Evolutionary conservation across 163 green algal genomes (phyloP).

Genomic region (Scenedesmus sp.): DNA sequence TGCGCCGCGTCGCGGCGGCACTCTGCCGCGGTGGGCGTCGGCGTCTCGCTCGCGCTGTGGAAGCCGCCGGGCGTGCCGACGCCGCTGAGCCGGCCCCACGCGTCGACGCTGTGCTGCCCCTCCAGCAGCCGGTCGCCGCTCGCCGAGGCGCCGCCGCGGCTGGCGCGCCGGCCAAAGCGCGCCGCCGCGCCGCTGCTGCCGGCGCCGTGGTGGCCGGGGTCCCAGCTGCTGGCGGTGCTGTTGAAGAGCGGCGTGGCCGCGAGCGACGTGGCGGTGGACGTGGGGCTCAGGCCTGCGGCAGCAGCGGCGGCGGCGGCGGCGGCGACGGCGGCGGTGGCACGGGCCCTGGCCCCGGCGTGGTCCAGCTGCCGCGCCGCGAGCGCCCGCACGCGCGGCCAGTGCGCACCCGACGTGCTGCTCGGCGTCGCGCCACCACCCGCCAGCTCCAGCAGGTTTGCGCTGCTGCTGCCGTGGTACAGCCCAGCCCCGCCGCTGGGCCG

Average conservation of each 20-base stretch:
- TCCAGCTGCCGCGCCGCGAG: not conserved
- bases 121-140: not conserved
- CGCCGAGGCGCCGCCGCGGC: not conserved
- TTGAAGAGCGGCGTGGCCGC: too few species aligned
- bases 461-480: slow-evolving; percentile 23
- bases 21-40: not conserved
- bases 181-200: too few species aligned
- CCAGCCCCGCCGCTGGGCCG: slow-evolving; percentile 4
- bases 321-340: not conserved
- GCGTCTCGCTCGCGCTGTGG: slow-evolving; percentile 12
- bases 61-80: not conserved
- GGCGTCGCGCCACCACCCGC: slow-evolving; percentile 3
- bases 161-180: not conserved
- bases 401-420: slow-evolving; percentile 20
- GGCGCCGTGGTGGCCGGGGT: too few species aligned
- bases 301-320: too few species aligned
- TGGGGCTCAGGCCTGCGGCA: slow-evolving; percentile 12
- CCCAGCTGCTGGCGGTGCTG: too few species aligned
- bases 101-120: slow-evolving; percentile 4
- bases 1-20: too few species aligned
- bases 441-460: slow-evolving; percentile 14
- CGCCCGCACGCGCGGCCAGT: not conserved
- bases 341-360: not conserved
- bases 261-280: not conserved
- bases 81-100: slow-evolving; percentile 11